Evolutionary conservation across 805 yeast genomes (phyloP), one percentile per base, ranked within the genome.

Genomic region (Saccharomycopsis fodiens): DNA sequence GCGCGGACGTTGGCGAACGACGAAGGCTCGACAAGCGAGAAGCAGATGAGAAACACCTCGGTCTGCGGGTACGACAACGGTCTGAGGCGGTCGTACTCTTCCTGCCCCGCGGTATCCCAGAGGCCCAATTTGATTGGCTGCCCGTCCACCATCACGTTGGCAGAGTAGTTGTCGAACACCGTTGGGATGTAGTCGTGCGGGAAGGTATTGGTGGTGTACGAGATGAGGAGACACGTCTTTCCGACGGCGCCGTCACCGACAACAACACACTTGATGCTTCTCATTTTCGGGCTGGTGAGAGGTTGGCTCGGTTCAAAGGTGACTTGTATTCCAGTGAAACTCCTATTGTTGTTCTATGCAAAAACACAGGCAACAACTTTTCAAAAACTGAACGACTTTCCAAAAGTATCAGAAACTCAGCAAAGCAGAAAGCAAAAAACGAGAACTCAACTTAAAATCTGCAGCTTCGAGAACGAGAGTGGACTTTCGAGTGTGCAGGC

Each of bases 51-150:
- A 59, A 88, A 88, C 30, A 88, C 83, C 56, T 86, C 95, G 0
- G 96, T 87, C 60, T 88, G 95, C 3, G 96, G 95, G 58, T 88
- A 88, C 6, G 93, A 82, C 51, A 88, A 68, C 2, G 96, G 96
- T 63, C 96, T 73, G 57, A 87, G 71, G 50, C 95, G 72, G 61
- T 88, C 96, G 62, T 87, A 87, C 60, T 87, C 96, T 58, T 85
- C 83, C 64, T 88, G 96, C 22, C 96, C 96, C 2, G 96, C 96
- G 13, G 96, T 88, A 74, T 88, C 96, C 96, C 96, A 88, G 39
- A 88, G 72, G 20, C 94, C 95, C 42, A 88, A 70, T 58, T 85
- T 86, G 57, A 84, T 81, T 45, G 86, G 85, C 57, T 82, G 87
- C 23, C 84, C 82, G 56, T 83, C 91, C 17, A 81, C 80, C 73